Evolutionary conservation across 2,329 filamentous ascomycete species (phyloP).

Genomic region (Penicillium frequentans): DNA sequence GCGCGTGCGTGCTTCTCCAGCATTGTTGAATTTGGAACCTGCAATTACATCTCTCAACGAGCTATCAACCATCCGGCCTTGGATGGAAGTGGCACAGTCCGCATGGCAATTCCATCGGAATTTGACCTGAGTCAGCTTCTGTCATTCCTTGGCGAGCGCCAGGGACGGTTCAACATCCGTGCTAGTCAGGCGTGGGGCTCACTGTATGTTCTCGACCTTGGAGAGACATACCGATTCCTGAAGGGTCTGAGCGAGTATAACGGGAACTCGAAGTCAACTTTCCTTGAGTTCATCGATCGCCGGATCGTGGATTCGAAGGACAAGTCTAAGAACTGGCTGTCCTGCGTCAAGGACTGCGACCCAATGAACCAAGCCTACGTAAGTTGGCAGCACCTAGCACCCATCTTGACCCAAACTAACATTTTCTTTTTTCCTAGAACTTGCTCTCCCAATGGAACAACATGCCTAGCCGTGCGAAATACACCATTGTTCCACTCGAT

Average conservation of each 20-base stretch:
- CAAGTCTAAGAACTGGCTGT: constrained; percentile 46
- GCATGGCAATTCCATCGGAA: constrained; percentile 42
- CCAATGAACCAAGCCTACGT: constrained; percentile 43
- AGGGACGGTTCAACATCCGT: constrained; percentile 45
- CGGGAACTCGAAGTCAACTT: constrained; percentile 39
- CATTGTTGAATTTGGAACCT: constrained; percentile 46
- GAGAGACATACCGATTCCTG: constrained; percentile 43
- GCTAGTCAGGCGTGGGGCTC: constrained; percentile 44
- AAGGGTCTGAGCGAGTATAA: constrained; percentile 40
- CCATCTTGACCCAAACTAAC: neutral
- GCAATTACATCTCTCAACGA: constrained; percentile 49
- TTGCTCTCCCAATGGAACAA: constrained; percentile 47
- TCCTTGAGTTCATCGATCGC: constrained; percentile 46
- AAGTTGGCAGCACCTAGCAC: constrained; percentile 19
- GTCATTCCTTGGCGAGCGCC: constrained; percentile 37
- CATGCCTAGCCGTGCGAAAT: constrained; percentile 48
- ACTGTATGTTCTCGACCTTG: constrained; percentile 44
- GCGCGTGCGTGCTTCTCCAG: constrained; percentile 46
- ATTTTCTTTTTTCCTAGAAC: constrained; percentile 23
- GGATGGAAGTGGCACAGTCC: constrained; percentile 35
- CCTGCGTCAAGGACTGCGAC: constrained; percentile 42
- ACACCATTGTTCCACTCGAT: constrained; percentile 40
- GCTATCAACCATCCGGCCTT: constrained; percentile 44
- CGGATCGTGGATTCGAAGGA: constrained; percentile 46
- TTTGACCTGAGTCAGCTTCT: constrained; percentile 42